phyloP scores from a whole-genome alignment of 371 early-diverging fungal genomes.

The Polyrhizophydium stewartii region DNA sequence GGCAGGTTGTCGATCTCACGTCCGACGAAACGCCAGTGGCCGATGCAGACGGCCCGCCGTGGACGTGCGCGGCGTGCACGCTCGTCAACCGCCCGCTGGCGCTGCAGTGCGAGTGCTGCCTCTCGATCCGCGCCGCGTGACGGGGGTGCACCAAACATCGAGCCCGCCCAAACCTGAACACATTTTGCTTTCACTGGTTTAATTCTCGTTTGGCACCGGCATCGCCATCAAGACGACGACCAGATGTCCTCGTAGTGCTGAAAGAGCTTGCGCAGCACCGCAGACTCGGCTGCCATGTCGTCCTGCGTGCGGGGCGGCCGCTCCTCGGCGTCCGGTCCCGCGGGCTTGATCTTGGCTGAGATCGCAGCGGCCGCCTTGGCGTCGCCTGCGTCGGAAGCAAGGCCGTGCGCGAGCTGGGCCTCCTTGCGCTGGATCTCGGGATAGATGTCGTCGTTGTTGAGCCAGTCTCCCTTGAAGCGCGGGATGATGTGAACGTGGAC shows the following conservation, averaged over 20 bases:
- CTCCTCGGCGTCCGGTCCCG: conserved; percentile 63
- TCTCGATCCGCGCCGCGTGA: not conserved
- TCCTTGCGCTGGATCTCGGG: conserved; percentile 60
- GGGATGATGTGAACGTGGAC: conserved; percentile 95
- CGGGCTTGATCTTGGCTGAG: conserved; percentile 6
- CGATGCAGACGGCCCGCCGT: not conserved
- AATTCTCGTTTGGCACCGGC: not conserved
- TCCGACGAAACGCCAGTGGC: not conserved
- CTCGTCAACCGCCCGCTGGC: conserved; percentile 7
- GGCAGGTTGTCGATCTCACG: too few species aligned
- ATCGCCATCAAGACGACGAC: conserved; percentile 4
- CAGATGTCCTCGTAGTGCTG: conserved; percentile 27
- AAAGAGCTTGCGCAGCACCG: conserved; percentile 50
- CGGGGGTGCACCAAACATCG: too few species aligned
- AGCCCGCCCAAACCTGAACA: too few species aligned
- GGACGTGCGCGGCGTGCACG: conserved; percentile 20
- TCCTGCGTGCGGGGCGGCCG: conserved; percentile 60
- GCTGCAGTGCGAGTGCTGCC: conserved; percentile 12
- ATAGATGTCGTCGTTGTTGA: conserved; percentile 88
- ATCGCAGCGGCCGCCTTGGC: not conserved
- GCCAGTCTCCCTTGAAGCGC: conserved; percentile 73
- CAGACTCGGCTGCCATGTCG: conserved; percentile 80
- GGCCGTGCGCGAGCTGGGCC: conserved; percentile 22
- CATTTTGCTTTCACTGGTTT: too few species aligned
- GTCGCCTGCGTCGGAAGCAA: not conserved